Evolutionary conservation across 208 protist genomes (phyloP), one percentile per base, ranked within the genome.

Genomic region (Angomonas ambiguus): DNA sequence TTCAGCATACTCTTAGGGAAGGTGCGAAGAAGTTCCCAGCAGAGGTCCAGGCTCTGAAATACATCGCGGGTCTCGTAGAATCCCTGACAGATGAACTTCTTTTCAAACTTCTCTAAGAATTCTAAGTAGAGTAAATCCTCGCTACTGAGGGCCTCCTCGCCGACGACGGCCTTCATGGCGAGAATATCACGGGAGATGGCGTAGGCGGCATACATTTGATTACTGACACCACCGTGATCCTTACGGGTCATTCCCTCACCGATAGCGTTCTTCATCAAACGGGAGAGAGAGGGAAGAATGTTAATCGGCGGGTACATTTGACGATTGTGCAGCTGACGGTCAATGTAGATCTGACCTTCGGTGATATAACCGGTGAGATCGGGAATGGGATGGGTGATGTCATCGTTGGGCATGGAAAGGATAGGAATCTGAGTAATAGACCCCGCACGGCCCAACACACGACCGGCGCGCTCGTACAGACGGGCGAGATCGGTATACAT

Each of bases 351-450:
- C 83, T 99, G 98, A 24, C 98, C 98, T 74, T 99, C 97, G 22
- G 99, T 99, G 78, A 99, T 99, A 87, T 99, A 99, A 27, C 99
- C 99, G 11, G 99, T 99, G 10, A 99, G 86, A 90, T 99, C 99
- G 34, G 99, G 99, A 82, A 99, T 99, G 49, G 99, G 98, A 77
- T 99, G 99, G 31, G 99, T 99, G 82, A 99, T 99, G 80, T 99
- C 98, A 65, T 99, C 99, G 83, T 99, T 99, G 60, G 99, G 99
- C 98, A 99, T 99, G 18, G 99, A 99, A 22, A 99, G 83, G 79
- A 99, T 99, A 30, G 99, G 99, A 73, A 99, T 98, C 87, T 99
- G 99, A 22, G 99, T 99, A 75, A 99, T 99, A 24, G 98, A 99
- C n/a, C 99, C 99, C 33, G 95, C 85, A 31, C 97, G 86, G 67